Evolutionary conservation across 202 grass and related monocot genomes (phyloP).

Genomic region (Setaria italica): DNA sequence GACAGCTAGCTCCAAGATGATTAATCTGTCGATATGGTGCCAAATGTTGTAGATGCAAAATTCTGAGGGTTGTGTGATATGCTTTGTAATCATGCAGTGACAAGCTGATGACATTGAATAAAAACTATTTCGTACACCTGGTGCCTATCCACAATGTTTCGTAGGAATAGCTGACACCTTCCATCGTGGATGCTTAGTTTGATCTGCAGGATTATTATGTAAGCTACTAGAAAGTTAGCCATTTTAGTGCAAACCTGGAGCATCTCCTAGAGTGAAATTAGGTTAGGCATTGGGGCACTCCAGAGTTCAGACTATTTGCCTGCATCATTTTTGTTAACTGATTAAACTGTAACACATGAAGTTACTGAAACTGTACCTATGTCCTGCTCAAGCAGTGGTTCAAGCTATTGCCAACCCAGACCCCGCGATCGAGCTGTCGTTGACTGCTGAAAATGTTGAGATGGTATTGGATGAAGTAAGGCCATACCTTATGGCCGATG

Average conservation of each 20-base stretch:
- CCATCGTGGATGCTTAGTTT: neutral
- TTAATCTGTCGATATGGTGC: neutral
- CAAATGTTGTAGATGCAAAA: neutral
- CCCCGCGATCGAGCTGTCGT: conserved; percentile 60
- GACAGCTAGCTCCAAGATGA: neutral
- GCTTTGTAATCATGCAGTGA: neutral
- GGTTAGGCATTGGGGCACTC: neutral
- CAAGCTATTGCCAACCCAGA: conserved; percentile 77
- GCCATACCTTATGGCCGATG: conserved; percentile 95
- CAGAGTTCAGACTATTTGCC: neutral
- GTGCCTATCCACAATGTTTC: neutral
- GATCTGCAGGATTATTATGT: neutral
- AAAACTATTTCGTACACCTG: neutral
- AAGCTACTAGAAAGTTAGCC: neutral
- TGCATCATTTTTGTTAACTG: neutral
- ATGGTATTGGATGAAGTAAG: conserved; percentile 92
- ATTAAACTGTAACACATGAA: neutral
- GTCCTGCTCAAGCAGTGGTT: conserved; percentile 57
- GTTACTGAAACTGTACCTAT: neutral
- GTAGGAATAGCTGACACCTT: neutral
- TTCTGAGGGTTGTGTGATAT: neutral
- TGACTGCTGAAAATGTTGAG: conserved; percentile 97
- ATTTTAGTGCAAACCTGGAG: neutral
- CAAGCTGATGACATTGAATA: neutral
- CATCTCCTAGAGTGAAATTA: neutral